Percentiles rank a stretch among this genome's conserved stretches.
These are phyloP conservation scores for Viridothelium virens DNA, from an alignment of 495 filamentous ascomycete species.

Conservation along the genomic window DNA sequence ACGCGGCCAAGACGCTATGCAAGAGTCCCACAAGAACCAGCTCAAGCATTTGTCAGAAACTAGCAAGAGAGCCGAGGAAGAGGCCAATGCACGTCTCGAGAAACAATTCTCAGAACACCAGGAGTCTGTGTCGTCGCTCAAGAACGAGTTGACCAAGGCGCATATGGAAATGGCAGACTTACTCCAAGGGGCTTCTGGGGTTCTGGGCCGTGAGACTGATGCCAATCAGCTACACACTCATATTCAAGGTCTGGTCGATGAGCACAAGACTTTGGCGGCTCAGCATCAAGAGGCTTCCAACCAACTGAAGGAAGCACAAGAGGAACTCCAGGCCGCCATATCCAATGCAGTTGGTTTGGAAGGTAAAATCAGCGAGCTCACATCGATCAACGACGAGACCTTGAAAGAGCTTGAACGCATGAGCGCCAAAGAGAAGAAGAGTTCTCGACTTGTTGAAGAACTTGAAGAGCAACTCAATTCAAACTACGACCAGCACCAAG, in stretches of 20 bases:
- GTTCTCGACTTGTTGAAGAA: slow-evolving; percentile 83
- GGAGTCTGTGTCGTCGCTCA: slow-evolving; percentile 50
- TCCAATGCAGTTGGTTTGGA: slow-evolving; percentile 48
- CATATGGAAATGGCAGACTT: slow-evolving; percentile 61
- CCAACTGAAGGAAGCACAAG: slow-evolving; percentile 44
- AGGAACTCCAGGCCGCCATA: slow-evolving; percentile 50
- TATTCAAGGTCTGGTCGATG: slow-evolving; percentile 38
- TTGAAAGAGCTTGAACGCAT: slow-evolving; percentile 49
- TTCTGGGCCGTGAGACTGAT: slow-evolving; percentile 44
- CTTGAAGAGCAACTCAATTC: slow-evolving; percentile 93
- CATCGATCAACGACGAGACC: slow-evolving; percentile 33
- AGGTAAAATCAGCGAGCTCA: slow-evolving; percentile 40
- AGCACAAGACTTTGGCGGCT: slow-evolving; percentile 30
- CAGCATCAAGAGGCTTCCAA: slow-evolving; percentile 34
- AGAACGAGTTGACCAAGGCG: slow-evolving; percentile 62
- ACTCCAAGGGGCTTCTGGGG: slow-evolving; percentile 42
- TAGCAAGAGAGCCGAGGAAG: slow-evolving; percentile 33
- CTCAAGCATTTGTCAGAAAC: slow-evolving; percentile 44
- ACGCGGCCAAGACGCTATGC: slow-evolving; percentile 45
- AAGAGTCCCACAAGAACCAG: slow-evolving; percentile 48
- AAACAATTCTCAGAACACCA: slow-evolving; percentile 47
- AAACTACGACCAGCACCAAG: slow-evolving; percentile 88
- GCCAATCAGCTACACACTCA: slow-evolving; percentile 43
- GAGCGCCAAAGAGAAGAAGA: slow-evolving; percentile 64
- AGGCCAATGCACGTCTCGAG: slow-evolving; percentile 14